A percentile compares a stretch with the other conserved stretches of the same genome.
These are phyloP conservation scores for Exophiala mesophila DNA, from an alignment of 2,329 filamentous ascomycete species.

Conservation along the genomic window DNA sequence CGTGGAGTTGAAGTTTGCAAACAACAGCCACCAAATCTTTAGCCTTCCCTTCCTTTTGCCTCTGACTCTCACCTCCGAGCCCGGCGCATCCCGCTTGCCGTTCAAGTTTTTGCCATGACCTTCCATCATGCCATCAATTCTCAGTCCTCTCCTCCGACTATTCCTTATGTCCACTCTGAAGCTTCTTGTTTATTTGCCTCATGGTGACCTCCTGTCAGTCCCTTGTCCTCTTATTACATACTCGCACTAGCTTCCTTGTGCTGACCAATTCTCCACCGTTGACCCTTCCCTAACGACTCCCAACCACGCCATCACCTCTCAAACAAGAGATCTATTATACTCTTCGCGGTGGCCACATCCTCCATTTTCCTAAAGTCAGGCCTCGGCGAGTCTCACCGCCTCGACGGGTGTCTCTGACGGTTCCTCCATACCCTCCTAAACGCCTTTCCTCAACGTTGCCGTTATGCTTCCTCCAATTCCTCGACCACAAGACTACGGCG, in stretches of 20 bases:
- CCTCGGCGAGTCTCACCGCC: too few relatives aligned
- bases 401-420: too few relatives aligned
- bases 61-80: background rate
- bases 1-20: too few relatives aligned
- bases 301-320: background rate
- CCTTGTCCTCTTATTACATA: background rate
- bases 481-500: slow-evolving; percentile 67
- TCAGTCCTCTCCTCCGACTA: slow-evolving; percentile 1
- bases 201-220: background rate
- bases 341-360: too few relatives aligned
- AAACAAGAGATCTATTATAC: too few relatives aligned
- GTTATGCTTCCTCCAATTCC: slow-evolving; percentile 45
- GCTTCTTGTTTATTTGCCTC: background rate
- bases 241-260: background rate
- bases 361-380: too few relatives aligned
- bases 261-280: background rate
- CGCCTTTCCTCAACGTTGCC: background rate
- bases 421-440: background rate
- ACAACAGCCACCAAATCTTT: too few relatives aligned
- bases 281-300: background rate
- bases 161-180: background rate
- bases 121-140: too few relatives aligned
- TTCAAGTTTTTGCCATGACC: too few relatives aligned
- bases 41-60: too few relatives aligned
- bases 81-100: background rate